Evolutionary conservation across 2,329 filamentous ascomycete genomes (phyloP).

Genomic region (Daldinia sp.): DNA sequence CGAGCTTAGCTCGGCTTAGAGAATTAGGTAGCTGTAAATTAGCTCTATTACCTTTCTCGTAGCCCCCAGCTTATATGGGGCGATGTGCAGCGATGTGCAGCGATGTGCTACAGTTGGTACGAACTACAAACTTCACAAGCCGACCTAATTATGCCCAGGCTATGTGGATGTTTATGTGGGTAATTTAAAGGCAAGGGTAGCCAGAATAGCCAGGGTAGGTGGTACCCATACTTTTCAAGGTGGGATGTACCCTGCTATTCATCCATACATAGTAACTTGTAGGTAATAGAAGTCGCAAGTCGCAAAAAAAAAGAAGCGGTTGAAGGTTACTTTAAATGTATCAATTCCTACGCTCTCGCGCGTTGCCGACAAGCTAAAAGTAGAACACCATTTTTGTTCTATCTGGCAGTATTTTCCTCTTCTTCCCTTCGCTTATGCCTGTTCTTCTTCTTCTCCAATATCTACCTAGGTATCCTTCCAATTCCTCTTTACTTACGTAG

Average conservation of each 20-base stretch:
- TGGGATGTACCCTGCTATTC: conserved; percentile 23
- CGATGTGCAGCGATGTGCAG: conserved; percentile 2
- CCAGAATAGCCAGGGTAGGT: background rate
- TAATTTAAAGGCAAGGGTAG: background rate
- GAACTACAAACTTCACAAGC: background rate
- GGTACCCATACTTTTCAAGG: background rate
- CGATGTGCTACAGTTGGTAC: background rate
- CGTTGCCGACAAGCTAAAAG: conserved; percentile 30
- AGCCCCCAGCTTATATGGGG: conserved; percentile 19
- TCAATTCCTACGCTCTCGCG: conserved; percentile 19
- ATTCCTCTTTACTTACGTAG: background rate
- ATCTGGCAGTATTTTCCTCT: conserved; percentile 4
- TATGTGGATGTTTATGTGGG: background rate
- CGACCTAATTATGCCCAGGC: too few species aligned
- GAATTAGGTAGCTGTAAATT: conserved; percentile 18
- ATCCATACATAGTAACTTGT: conserved; percentile 1
- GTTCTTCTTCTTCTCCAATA: conserved; percentile 1
- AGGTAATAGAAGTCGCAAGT: conserved; percentile 20
- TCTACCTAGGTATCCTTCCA: background rate
- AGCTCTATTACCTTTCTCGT: conserved; percentile 17
- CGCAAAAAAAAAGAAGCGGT: conserved; percentile 31
- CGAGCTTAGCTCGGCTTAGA: conserved; percentile 12
- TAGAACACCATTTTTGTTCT: conserved; percentile 18
- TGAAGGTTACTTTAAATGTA: conserved; percentile 3
- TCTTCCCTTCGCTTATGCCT: conserved; percentile 6